Evolutionary conservation across 164 flowering plant species (phyloP), one percentile per base, ranked within the genome.

Genomic region (Pachysandra terminalis): DNA sequence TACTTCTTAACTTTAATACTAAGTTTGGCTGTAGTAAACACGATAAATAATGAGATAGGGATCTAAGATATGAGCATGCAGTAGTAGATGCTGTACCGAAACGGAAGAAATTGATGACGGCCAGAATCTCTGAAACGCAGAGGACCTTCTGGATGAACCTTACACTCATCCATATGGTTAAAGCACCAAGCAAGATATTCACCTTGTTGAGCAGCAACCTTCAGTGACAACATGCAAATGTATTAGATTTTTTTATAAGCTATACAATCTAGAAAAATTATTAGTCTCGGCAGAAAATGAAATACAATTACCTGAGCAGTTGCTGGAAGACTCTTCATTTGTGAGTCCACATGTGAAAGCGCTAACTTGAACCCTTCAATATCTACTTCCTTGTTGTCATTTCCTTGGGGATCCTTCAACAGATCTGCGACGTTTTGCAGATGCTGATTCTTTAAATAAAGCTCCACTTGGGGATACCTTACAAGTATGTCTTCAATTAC

Each of bases 191-290:
- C 93, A 63, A 91, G 90, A 68, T 91, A 91, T 15, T 71, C 70
- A 28, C 96, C 96, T 81, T 91, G 88, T 81, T 91, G 97, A 72
- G 93, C 80, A 26, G 96, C 93, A 81, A 91, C 97, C 97, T 91
- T 81, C 56, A 62, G 48, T 14, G 53, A 71, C 65, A 40, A 12
- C 19, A 32, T 23, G 40, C 19, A 28, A 59, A 17, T 9, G 25
- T 21, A 35, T 35, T 24, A 62, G 19, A 24, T 52, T 27, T 61
- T n/a, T 22, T 28, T 0, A 45, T 12, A 45, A 10, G 4, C 51
- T 12, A 40, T 10, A 45, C 17, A 45, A 15, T 45, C 16, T 13
- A 35, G 13, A 32, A 26, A 13, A 56, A 4, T 2, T 3, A 37
- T 26, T 16, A 35, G n/a, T 35, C 40, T 57, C 22, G 27, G 17